A percentile compares a stretch with the other conserved stretches of the same genome.
These are phyloP conservation scores for Avena atlantica DNA, from an alignment of 176 grass and related monocot species.

Conservation along the genomic window DNA sequence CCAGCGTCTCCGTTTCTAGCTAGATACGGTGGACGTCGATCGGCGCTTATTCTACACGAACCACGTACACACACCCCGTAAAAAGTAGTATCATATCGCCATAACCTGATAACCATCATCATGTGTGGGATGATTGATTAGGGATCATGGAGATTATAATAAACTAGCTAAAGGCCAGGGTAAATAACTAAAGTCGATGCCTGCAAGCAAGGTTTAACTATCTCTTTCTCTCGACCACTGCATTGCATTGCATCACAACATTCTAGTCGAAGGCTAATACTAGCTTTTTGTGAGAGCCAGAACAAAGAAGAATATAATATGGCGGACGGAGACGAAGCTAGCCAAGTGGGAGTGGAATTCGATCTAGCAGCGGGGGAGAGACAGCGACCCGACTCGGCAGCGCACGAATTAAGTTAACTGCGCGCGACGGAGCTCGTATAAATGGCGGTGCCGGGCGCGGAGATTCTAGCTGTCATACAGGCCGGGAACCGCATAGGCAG, in stretches of 20 bases:
- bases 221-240: background rate
- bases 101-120: background rate
- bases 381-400: too few relatives aligned
- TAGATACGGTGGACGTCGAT: constrained; percentile 33
- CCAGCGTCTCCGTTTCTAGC: constrained; percentile 18
- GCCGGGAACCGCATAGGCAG: constrained; percentile 36
- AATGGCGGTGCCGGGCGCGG: constrained; percentile 49
- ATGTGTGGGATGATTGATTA: constrained; percentile 40
- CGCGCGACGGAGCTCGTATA: constrained; percentile 41
- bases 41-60: background rate
- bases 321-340: background rate
- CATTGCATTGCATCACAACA: constrained; percentile 36
- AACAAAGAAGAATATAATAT: constrained; percentile 42
- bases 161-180: background rate
- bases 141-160: background rate
- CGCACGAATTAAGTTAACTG: too few relatives aligned
- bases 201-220: constrained; percentile 16
- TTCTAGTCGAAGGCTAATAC: constrained; percentile 39
- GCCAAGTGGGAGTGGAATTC: constrained; percentile 57
- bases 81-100: background rate
- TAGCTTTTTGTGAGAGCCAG: background rate
- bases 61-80: constrained; percentile 13
- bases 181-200: constrained; percentile 20
- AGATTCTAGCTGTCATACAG: constrained; percentile 70
- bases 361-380: too few relatives aligned